These are phyloP conservation scores for Yamadazyma ubonensis DNA, from an alignment of 805 yeast species.

Conservation along the genomic window DNA sequence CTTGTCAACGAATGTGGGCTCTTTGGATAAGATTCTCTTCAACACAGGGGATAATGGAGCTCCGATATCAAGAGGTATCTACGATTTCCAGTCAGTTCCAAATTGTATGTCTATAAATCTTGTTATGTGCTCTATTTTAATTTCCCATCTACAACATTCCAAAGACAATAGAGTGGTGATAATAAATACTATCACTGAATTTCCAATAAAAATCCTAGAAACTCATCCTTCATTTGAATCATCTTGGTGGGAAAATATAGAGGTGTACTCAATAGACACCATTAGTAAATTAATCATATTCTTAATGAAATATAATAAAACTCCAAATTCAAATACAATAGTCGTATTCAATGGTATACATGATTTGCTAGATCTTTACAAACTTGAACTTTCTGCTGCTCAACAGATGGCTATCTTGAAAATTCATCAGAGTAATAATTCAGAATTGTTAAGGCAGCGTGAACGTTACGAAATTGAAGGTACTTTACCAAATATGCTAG, in stretches of 20 bases:
- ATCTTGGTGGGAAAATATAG: constrained; percentile 20
- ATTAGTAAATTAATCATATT: constrained; percentile 12
- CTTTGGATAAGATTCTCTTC: constrained; percentile 27
- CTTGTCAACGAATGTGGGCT: constrained; percentile 27
- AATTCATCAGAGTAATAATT: constrained; percentile 30
- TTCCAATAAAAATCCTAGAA: constrained; percentile 25
- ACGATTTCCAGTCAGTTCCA: constrained; percentile 41
- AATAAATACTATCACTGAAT: constrained; percentile 30
- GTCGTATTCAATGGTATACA: constrained; percentile 33
- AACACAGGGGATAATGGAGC: background rate
- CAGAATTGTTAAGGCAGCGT: constrained; percentile 18
- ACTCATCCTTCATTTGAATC: constrained; percentile 20
- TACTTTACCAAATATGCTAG: constrained; percentile 20
- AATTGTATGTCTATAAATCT: constrained; percentile 22
- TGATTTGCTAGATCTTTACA: constrained; percentile 35
- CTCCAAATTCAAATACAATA: constrained; percentile 15
- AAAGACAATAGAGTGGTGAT: constrained; percentile 22
- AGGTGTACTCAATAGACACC: constrained; percentile 10
- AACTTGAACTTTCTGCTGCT: constrained; percentile 29
- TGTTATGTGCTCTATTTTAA: constrained; percentile 23
- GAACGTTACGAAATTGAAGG: constrained; percentile 26
- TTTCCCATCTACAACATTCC: constrained; percentile 25
- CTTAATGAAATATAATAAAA: constrained; percentile 5
- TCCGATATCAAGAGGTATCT: constrained; percentile 21
- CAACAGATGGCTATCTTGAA: constrained; percentile 35